Evolutionary conservation across 192 early-diverging fungal genomes (phyloP), one percentile per base, ranked within the genome.

Genomic region (Phycomyces nitens): DNA sequence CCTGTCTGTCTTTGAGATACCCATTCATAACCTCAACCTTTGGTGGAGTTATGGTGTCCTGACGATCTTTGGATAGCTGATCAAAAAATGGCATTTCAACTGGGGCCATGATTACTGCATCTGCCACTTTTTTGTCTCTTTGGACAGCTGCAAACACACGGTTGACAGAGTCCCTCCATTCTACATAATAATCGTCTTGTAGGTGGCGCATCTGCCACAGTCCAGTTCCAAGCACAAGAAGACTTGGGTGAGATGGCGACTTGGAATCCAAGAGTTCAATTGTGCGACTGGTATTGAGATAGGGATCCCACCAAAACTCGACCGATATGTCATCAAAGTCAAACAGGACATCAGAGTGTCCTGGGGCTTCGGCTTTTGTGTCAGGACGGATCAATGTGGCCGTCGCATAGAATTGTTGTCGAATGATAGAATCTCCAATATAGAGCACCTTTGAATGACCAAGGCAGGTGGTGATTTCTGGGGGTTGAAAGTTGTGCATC

Each of bases 221-320:
- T 4, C 91, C 91, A 16, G 77, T 69, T 10, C 84, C 84, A 14
- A 82, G 38, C 22, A 87, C 62, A 22, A 84, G 49, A 12, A 86
- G 56, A 39, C 68, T 62, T 9, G 81, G 79, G 41, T 53, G 22
- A 11, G 22, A 22, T 12, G 55, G 15, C 0, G 41, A 22, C 47
- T 62, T 27, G 14, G 53, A 52, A 12, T 56, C 67, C 38, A 57
- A 38, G 41, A 55, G 56, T 7, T 72, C 53, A n/a, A 60, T 2
- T 12, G 81, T 81, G 2, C 59, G 59, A 0, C 82, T 73, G 0
- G 71, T 56, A 58, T 83, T 89, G 52, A 86, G 71, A 47, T 80
- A 88, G 14, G 88, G 91, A 59, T 92, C 91, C 91, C 91, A 92
- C 56, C 80, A 75, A 53, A 92, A 92, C 34, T 80, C 70, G 41